Evolutionary conservation across 1,139 yeast genomes (phyloP), one percentile per base, ranked within the genome.

Genomic region (Pneumocystis sp.): DNA sequence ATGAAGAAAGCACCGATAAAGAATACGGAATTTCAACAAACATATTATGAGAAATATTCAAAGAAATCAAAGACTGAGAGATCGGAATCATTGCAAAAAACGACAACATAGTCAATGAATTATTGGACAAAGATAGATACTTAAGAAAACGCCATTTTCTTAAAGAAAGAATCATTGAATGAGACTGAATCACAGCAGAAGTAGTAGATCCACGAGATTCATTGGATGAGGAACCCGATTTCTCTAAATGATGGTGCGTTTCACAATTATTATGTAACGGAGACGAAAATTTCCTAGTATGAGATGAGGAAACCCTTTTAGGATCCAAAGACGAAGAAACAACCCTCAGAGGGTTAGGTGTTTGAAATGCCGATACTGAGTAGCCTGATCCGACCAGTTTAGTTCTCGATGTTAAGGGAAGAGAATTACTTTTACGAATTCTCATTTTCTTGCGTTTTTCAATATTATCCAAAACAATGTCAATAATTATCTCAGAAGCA

Each of bases 101-200:
- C 21, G 81, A 79, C 29, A 85, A 77, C 7, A 75, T 71, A 0
- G 79, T 73, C 29, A 85, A 80, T 37, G 82, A 81, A 60, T 85
- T 81, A 65, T 84, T 86, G 0, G 83, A 74, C 8, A 85, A 77
- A 1, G 85, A 82, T 61, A 85, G 75, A 73, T 84, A 86, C 67
- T 82, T 82, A 63, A 85, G 74, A 40, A 78, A 76, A 39, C 77
- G 76, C 89, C 89, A 85, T 70, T 80, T 81, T 34, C 72, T 66
- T 10, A 80, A 80, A 17, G 79, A 76, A 59, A 80, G 73, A 6
- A 63, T 59, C 15, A 59, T 63, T 5, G 63, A 59, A 44, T 44
- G 56, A 7, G 67, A 63, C 19, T 65, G 64, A 17, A 64, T 63
- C n/a, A 34, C 25, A 4, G 44, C 39, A 12, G 56, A 34, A 21